phyloP scores from a whole-genome alignment of 441 rosid genomes.

The Lagerstroemia fauriei region DNA sequence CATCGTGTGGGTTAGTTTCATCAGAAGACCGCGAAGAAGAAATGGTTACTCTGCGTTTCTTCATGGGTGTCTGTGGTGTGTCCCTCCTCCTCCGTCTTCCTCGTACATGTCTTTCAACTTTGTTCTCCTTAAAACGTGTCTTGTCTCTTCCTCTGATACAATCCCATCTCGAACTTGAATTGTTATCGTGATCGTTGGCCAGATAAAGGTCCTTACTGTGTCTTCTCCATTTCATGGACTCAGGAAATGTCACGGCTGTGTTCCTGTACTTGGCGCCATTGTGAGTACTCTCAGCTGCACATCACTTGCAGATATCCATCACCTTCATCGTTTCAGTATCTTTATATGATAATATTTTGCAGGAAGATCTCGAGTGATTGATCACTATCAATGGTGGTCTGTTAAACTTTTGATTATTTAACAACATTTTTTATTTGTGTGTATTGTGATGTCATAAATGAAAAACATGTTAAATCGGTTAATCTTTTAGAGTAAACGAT shows the following conservation, averaged over 20 bases:
- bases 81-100: background rate
- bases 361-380: no score
- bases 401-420: no score
- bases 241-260: slow-evolving; percentile 14
- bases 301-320: no score
- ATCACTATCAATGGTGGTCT: no score
- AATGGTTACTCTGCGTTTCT: background rate
- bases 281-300: background rate
- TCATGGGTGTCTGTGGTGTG: background rate
- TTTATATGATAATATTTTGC: no score
- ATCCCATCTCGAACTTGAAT: no score
- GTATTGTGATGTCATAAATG: no score
- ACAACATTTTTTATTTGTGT: no score
- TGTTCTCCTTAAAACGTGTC: no score
- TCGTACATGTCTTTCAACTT: background rate
- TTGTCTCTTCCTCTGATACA: no score
- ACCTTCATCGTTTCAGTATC: background rate
- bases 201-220: background rate
- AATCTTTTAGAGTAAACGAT: no score
- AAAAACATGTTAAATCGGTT: no score
- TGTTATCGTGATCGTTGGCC: background rate
- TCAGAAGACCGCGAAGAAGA: background rate
- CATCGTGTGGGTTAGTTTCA: background rate
- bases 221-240: background rate
- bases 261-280: slow-evolving; percentile 22